Base-by-base conservation (phyloP, 148 eudicot species). In the Silene uniflora region DNA sequence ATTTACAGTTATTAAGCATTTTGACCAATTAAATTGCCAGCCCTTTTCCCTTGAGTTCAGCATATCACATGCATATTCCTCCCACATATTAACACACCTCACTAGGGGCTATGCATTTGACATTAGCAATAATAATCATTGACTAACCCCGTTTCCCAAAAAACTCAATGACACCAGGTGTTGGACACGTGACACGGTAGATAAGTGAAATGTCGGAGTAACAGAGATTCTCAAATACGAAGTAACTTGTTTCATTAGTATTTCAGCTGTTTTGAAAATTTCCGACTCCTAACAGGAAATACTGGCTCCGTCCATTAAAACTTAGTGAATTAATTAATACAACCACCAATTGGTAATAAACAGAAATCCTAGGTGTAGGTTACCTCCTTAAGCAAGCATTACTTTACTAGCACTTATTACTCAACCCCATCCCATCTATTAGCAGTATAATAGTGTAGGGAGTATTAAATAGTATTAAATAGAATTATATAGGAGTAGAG, bases 51-150 rank as follows among this genome's bases (percentile, higher is more conserved):
- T 71, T 75, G 72, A 75, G 32, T 62, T 68, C 63, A 81, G 25
- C 73, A 76, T 16, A 6, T 52, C 62, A 71, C 29, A 71, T 23
- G 73, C 73, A 21, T 21, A 69, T 49, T 12, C 58, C 49, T 66
- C 69, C 69, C 69, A 44, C 71, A 39, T 52, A 7, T 49, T 16
- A 2, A 52, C 18, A 22, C 62, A 21, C 1, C 44, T 56, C 9
- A 72, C 18, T 14, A 52, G 18, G 56, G 14, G 17, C 56, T 8
- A 62, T 75, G 76, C 76, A 76, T 44, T 76, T 64, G 64, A 80
- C 39, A 56, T 75, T 59, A 63, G 73, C 66, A 54, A 75, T 80
- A 23, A 71, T 76, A 65, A 75, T 76, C 79, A 75, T 75, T 75
- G 66, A 55, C 67, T 62, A 80, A 18, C 49, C 29, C 73, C 24